Evolutionary conservation across 139 green algal species (phyloP).

Genomic region (Raphidocelis subcapitata): DNA sequence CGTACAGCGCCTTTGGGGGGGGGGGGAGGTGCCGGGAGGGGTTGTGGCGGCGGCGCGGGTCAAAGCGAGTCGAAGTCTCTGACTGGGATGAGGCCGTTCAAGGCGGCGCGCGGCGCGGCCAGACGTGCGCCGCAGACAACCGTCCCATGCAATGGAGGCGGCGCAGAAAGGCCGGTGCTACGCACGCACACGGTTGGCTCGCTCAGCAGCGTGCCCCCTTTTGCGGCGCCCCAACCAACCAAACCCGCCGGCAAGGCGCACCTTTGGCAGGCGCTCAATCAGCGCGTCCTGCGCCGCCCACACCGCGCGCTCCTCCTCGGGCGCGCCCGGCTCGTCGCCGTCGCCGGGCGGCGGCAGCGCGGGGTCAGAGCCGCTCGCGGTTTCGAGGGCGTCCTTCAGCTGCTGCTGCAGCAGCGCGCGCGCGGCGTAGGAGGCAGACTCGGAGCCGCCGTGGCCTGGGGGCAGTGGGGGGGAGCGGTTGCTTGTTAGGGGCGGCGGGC

Average conservation of each 20-base stretch:
- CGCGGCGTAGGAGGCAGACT: constrained; percentile 28
- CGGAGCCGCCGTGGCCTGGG: constrained; percentile 38
- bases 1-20: constrained; percentile 42
- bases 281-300: constrained; percentile 43
- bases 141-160: too few species aligned
- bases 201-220: too few species aligned
- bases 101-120: too few species aligned
- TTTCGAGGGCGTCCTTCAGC: background rate
- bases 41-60: too few species aligned
- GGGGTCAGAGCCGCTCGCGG: background rate
- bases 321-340: constrained; percentile 1
- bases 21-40: background rate
- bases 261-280: constrained; percentile 49
- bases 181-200: too few species aligned
- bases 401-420: constrained; percentile 43
- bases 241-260: background rate
- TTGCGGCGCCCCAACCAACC: too few species aligned
- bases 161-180: too few species aligned
- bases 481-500: background rate
- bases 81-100: too few species aligned
- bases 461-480: background rate
- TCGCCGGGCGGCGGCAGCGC: background rate
- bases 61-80: too few species aligned
- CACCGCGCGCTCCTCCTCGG: constrained; percentile 17
- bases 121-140: too few species aligned